Evolutionary conservation across 1,284 basidiomycete species (phyloP), one percentile per base, ranked within the genome.

Genomic region (Marasmius fiardii): DNA sequence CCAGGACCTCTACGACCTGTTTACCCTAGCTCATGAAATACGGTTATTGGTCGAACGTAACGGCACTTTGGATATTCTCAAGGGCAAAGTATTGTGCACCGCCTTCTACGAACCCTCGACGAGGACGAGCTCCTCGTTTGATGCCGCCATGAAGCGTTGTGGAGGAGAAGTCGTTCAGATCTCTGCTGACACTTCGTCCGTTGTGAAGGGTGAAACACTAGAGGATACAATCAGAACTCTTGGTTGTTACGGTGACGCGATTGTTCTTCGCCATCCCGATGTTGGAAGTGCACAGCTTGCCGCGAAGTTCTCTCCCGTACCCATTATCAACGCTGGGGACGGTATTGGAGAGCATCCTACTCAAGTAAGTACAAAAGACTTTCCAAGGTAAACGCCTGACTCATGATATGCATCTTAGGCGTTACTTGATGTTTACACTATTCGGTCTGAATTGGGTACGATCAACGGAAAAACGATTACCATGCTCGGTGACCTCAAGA

Each of bases 71-170:
- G 95, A 99, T 67, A 85, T 98, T 52, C 79, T 99, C 41, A 90
- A 88, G 61, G 96, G 96, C 48, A 92, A 89, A 60, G 89, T 99
- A 0, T 82, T 99, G 4, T 95, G 92, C 68, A 96, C 90, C n/a
- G 72, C 98, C 39, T 99, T 99, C 80, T 99, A 96, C 73, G 97
- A 99, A 71, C 93, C 97, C 2, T 98, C 95, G 8, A 99, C 97
- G 1, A 83, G 97, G 53, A 99, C 97, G 1, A 93, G 90, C 58
- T 82, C 90, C 14, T 98, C 96, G n/a, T 99, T 99, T 68, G 96
- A 99, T 71, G 92, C 96, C 7, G 97, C 97, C 12, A 99, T 99
- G 97, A 95, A 96, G 71, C 86, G 97, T 52, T 93, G 94, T 64
- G 97, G 97, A 51, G 97, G 97, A 39, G 87, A 96, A 66, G 96